Conservation (phyloP, 495 filamentous ascomycete species). For the Aspergillus mulundensis region DNA sequence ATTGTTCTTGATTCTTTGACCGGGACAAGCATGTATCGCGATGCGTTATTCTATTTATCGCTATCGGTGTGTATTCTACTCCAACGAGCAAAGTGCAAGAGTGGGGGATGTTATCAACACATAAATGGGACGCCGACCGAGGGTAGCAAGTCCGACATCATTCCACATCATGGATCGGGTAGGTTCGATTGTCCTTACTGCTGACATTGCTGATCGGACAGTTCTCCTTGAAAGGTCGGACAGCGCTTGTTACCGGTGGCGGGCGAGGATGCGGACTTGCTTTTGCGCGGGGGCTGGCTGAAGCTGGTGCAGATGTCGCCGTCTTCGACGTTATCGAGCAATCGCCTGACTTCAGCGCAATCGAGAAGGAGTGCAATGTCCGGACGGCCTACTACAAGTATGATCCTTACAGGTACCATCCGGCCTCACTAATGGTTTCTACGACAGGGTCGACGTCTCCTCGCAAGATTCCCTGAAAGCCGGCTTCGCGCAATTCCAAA, state of each 20-base stretch:
- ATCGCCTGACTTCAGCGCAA: conserved; percentile 24
- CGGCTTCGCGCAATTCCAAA: conserved; percentile 43
- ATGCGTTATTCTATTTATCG: conserved; percentile 13
- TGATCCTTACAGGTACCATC: conserved; percentile 20
- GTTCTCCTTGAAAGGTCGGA: conserved; percentile 52
- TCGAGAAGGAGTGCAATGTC: conserved; percentile 30
- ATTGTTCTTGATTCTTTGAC: not conserved
- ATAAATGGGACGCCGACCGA: not conserved
- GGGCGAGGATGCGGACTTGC: conserved; percentile 77
- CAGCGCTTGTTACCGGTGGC: conserved; percentile 76
- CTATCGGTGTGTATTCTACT: not conserved
- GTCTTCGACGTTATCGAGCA: conserved; percentile 52
- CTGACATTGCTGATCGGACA: conserved; percentile 13
- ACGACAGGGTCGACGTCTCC: conserved; percentile 55
- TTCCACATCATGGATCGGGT: conserved; percentile 20
- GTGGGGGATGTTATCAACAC: not conserved
- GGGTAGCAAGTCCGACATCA: not conserved
- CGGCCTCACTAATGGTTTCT: not conserved
- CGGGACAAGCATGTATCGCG: not conserved
- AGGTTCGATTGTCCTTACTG: not conserved
- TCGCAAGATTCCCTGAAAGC: conserved; percentile 55
- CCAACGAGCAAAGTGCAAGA: not conserved
- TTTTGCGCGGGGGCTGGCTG: conserved; percentile 73
- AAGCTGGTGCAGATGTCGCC: conserved; percentile 78
- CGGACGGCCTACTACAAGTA: conserved; percentile 46